Percentiles rank a stretch among this genome's conserved stretches.
phyloP scores from a whole-genome alignment of 257 asterid species.

The Solanum sparsipilum region DNA sequence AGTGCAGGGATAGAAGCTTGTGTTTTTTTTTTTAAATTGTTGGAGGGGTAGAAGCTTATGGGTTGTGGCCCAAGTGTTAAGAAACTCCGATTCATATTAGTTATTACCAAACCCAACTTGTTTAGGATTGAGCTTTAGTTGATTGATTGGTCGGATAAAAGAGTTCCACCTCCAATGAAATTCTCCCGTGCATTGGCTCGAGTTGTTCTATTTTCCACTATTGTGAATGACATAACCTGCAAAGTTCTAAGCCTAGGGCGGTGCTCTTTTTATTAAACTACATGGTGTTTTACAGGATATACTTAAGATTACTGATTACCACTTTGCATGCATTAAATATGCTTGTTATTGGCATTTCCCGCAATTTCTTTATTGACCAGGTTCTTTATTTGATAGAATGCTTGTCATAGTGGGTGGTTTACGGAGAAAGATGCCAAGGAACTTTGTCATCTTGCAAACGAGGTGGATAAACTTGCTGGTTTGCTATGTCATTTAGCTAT shows the following conservation, averaged over 20 bases:
- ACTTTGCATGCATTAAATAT: not conserved
- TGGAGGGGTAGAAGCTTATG: too few relatives aligned
- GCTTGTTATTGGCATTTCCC: not conserved
- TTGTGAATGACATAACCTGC: not conserved
- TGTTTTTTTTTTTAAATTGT: too few relatives aligned
- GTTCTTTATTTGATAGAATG: constrained; percentile 45
- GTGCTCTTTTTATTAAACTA: not conserved
- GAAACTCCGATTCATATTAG: not conserved
- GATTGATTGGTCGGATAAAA: not conserved
- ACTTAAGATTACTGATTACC: not conserved
- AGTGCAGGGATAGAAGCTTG: not conserved
- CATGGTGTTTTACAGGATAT: not conserved
- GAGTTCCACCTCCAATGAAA: not conserved
- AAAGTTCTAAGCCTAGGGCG: not conserved
- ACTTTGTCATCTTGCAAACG: constrained; percentile 37
- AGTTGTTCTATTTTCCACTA: not conserved
- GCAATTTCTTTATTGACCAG: not conserved
- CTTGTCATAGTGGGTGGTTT: constrained; percentile 75
- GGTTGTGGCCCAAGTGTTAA: not conserved
- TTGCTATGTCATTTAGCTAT: not conserved
- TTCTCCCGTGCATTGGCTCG: not conserved
- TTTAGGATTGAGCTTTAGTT: not conserved
- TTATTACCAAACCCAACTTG: not conserved
- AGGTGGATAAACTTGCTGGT: constrained; percentile 30
- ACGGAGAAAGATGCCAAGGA: constrained; percentile 53